A percentile compares a stretch with the other conserved stretches of the same genome.
These are phyloP conservation scores for Aquilaria yunnanensis DNA, from an alignment of 345 rosid species.

Conservation along the genomic window DNA sequence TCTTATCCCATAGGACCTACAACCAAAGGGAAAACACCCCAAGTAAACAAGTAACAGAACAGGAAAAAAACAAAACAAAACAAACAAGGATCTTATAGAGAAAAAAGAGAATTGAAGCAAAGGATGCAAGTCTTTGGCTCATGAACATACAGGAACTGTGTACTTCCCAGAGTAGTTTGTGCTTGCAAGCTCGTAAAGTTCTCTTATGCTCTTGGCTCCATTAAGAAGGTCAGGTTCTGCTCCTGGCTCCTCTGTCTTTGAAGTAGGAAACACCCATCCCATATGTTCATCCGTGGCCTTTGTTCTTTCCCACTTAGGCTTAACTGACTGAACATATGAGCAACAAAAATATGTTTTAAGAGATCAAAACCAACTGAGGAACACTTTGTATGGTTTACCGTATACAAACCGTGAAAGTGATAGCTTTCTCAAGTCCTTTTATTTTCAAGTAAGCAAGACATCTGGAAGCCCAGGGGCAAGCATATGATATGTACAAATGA, in stretches of 20 bases:
- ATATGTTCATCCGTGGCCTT: conserved; percentile 76
- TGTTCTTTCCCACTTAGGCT: conserved; percentile 87
- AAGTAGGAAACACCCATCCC: conserved; percentile 84
- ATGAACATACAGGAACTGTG: conserved; percentile 77
- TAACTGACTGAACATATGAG: conserved; percentile 51
- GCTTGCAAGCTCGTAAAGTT: conserved; percentile 77
- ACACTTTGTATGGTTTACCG: conserved; percentile 14
- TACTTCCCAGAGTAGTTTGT: conserved; percentile 69
- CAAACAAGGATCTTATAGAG: neutral
- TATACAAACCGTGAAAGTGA: conserved; percentile 65
- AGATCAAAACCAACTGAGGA: neutral
- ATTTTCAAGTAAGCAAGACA: conserved; percentile 76
- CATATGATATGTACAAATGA: conserved; percentile 90
- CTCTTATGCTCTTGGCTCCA: conserved; percentile 73
- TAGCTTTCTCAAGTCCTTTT: conserved; percentile 78
- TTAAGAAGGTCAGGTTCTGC: conserved; percentile 70
- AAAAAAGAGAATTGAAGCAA: neutral
- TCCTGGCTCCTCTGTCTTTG: conserved; percentile 57
- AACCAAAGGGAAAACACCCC: conserved; percentile 15
- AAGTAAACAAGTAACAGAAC: conserved; percentile 8
- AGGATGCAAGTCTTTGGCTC: neutral
- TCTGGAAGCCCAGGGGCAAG: conserved; percentile 96
- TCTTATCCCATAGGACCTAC: conserved; percentile 58
- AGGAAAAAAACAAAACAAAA: conserved; percentile 2
- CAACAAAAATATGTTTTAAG: neutral